A percentile compares a stretch with the other conserved stretches of the same genome.
These are phyloP conservation scores for Cyclocybe aegerita DNA, from an alignment of 768 basidiomycete species.

Conservation along the genomic window DNA sequence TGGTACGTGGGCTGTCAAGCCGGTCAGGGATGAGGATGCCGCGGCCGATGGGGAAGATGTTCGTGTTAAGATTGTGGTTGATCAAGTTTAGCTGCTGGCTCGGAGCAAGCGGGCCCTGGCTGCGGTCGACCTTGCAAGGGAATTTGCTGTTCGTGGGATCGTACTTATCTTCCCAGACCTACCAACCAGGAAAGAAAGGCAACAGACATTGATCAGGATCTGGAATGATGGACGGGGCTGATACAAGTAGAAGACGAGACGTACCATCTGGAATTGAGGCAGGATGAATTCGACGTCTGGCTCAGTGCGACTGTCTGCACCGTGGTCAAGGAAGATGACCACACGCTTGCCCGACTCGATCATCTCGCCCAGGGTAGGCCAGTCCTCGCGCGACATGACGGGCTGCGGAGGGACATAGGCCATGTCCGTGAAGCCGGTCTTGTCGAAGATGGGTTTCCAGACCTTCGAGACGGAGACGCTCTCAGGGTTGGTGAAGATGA, in stretches of 20 bases:
- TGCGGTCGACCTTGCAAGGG: conserved; percentile 55
- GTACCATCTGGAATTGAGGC: conserved; percentile 58
- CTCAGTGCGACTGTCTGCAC: conserved; percentile 32
- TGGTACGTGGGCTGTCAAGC: conserved; percentile 32
- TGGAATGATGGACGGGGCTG: neutral
- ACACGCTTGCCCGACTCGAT: conserved; percentile 57
- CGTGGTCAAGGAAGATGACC: conserved; percentile 58
- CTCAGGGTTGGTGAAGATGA: conserved; percentile 68
- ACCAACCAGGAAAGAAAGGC: neutral
- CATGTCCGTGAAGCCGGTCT: conserved; percentile 39
- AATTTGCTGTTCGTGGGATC: conserved; percentile 46
- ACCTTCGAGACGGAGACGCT: conserved; percentile 41
- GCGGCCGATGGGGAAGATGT: conserved; percentile 30
- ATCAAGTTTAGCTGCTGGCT: conserved; percentile 55
- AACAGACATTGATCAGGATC: neutral
- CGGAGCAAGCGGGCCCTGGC: conserved; percentile 42
- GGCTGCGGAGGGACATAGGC: conserved; percentile 50
- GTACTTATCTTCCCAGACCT: conserved; percentile 59
- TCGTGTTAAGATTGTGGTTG: conserved; percentile 51
- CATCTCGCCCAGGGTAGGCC: conserved; percentile 63
- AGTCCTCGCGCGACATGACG: conserved; percentile 43
- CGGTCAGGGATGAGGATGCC: conserved; percentile 39
- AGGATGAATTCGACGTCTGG: conserved; percentile 45
- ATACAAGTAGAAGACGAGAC: neutral
- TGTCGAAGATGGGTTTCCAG: conserved; percentile 53